Conservation (phyloP, 306 rosid species). For the Erythrophleum fordii region DNA sequence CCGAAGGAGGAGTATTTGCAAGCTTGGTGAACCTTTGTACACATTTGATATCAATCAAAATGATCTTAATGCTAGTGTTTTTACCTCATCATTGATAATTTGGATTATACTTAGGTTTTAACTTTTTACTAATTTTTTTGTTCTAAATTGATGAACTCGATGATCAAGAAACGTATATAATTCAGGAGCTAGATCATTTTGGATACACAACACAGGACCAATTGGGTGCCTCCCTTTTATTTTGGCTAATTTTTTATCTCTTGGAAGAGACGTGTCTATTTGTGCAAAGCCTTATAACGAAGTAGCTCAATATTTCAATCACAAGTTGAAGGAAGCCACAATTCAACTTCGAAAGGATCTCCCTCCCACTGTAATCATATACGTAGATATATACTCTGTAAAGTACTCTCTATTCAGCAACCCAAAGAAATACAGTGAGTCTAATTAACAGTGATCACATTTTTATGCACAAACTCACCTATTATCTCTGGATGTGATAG, state of each 20-base stretch:
- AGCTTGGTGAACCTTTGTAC: neutral
- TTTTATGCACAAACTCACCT: neutral
- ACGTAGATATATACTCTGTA: constrained; percentile 61
- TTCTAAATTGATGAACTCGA: constrained; percentile 16
- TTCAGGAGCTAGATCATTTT: constrained; percentile 49
- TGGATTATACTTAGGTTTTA: neutral
- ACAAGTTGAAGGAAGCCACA: constrained; percentile 51
- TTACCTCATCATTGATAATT: neutral
- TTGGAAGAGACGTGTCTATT: constrained; percentile 48
- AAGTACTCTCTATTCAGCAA: too few relatives aligned
- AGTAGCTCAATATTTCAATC: constrained; percentile 57
- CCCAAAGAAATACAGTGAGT: constrained; percentile 51
- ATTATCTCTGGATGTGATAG: neutral
- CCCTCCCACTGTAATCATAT: constrained; percentile 58
- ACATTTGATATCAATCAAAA: constrained; percentile 11
- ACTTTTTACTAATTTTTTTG: neutral
- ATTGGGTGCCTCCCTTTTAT: constrained; percentile 42
- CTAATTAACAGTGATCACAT: neutral
- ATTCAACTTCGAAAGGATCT: constrained; percentile 53
- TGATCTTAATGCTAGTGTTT: constrained; percentile 7
- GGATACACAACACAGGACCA: constrained; percentile 58
- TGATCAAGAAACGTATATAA: constrained; percentile 37
- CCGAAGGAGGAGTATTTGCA: constrained; percentile 13
- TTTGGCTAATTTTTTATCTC: constrained; percentile 31
- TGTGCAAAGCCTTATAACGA: constrained; percentile 43